Conservation (phyloP, 139 green algal species). For the Spirogloea muscicola region DNA sequence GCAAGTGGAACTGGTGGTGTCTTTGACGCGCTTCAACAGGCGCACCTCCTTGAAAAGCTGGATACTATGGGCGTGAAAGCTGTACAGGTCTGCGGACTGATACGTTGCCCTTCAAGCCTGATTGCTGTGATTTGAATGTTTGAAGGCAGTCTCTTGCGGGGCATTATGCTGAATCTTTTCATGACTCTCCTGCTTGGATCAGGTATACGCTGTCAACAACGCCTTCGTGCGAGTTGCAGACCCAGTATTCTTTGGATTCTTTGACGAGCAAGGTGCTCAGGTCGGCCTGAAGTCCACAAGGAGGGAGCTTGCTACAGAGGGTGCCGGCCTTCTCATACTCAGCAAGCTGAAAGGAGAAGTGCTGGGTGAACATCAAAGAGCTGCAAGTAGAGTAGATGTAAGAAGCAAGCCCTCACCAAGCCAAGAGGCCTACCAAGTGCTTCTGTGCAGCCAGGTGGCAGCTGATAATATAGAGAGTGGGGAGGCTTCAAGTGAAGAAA, state of each 20-base stretch:
- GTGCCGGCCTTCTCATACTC: slow-evolving; percentile 42
- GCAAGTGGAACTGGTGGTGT: slow-evolving; percentile 94
- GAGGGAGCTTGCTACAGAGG: slow-evolving; percentile 40
- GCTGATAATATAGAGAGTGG: background rate
- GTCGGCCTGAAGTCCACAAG: slow-evolving; percentile 31
- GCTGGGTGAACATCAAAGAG: background rate
- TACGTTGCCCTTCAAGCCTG: background rate
- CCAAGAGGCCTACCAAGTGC: background rate
- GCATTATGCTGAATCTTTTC: background rate
- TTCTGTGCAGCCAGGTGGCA: background rate
- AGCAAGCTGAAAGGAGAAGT: too few species aligned
- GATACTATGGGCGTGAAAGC: slow-evolving; percentile 11
- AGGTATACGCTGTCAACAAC: slow-evolving; percentile 50
- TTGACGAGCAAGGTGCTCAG: slow-evolving; percentile 18
- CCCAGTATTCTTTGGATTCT: slow-evolving; percentile 48
- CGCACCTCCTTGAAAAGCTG: background rate
- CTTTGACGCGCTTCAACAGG: slow-evolving; percentile 49
- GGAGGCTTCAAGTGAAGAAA: too few species aligned
- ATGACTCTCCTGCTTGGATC: slow-evolving; percentile 6
- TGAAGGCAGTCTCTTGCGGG: background rate
- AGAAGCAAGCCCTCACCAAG: background rate
- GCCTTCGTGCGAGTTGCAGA: slow-evolving; percentile 34
- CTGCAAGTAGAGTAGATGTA: background rate
- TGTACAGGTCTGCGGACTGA: slow-evolving; percentile 11
- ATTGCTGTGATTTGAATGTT: background rate